Conservation (phyloP, 2,329 filamentous ascomycete genomes). For the Hypoxylon sp. region DNA sequence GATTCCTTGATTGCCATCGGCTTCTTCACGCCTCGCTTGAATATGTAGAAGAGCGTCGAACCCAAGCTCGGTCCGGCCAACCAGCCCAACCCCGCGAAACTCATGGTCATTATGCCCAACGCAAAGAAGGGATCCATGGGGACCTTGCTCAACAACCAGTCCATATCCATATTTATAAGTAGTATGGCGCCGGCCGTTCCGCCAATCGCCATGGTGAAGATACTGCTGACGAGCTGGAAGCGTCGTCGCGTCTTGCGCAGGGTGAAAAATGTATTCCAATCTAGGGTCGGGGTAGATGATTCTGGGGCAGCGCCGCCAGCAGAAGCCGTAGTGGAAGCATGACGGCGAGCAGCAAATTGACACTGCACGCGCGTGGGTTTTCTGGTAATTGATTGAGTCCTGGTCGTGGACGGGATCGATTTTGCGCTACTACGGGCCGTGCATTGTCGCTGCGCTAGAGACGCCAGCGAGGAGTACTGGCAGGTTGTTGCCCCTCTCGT, state of each 20-base stretch:
- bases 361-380: conserved; percentile 43
- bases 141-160: conserved; percentile 77
- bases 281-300: conserved; percentile 63
- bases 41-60: conserved; percentile 81
- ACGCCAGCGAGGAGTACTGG: conserved; percentile 46
- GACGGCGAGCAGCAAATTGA: conserved; percentile 48
- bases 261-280: conserved; percentile 95
- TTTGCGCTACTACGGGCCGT: conserved; percentile 38
- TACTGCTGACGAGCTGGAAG: conserved; percentile 84
- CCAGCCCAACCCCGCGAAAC: conserved; percentile 87
- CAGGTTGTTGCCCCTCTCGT: conserved; percentile 47
- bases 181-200: conserved; percentile 75
- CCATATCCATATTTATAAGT: conserved; percentile 79
- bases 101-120: conserved; percentile 83
- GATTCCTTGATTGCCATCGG: conserved; percentile 91
- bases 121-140: conserved; percentile 91
- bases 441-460: conserved; percentile 48
- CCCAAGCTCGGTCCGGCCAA: conserved; percentile 87
- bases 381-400: conserved; percentile 35
- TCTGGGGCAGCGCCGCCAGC: conserved; percentile 47
- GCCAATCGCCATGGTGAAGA: conserved; percentile 73
- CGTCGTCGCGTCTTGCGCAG: conserved; percentile 88
- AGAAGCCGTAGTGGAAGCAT: conserved; percentile 50
- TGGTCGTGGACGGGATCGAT: conserved; percentile 42
- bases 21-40: conserved; percentile 77